Conservation (phyloP, 176 grass and related monocot species). For the Eleusine indica region DNA sequence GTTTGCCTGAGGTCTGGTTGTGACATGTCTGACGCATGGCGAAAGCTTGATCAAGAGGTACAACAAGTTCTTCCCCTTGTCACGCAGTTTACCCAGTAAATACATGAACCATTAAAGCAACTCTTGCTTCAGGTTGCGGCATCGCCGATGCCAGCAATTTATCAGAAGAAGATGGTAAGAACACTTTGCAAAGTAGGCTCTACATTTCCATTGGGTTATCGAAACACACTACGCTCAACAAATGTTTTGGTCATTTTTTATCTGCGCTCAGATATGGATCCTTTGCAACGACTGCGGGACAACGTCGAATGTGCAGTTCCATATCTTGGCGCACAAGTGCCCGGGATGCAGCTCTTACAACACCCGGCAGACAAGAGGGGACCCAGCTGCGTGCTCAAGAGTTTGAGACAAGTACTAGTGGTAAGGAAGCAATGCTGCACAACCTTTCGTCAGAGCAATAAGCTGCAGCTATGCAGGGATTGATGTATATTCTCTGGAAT, state of each 20-base stretch:
- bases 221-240: not conserved
- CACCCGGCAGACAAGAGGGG: slow-evolving; percentile 64
- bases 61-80: not conserved
- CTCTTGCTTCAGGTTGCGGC: slow-evolving; percentile 59
- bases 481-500: not conserved
- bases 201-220: not conserved
- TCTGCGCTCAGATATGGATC: slow-evolving; percentile 58
- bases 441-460: not conserved
- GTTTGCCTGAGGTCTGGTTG: slow-evolving; percentile 72
- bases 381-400: slow-evolving; percentile 39
- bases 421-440: not conserved
- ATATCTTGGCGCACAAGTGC: slow-evolving; percentile 76
- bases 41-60: slow-evolving; percentile 81
- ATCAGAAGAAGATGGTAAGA: slow-evolving; percentile 79
- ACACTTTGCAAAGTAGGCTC: not conserved
- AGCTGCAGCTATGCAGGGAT: not conserved
- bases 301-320: slow-evolving; percentile 64
- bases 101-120: not conserved
- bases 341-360: slow-evolving; percentile 76
- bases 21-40: slow-evolving; percentile 74
- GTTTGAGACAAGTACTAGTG: slow-evolving; percentile 16
- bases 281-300: slow-evolving; percentile 80
- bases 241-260: not conserved
- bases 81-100: not conserved
- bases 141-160: slow-evolving; percentile 68